Conservation (phyloP, 2,329 filamentous ascomycete species). For the Aureobasidium lini region DNA sequence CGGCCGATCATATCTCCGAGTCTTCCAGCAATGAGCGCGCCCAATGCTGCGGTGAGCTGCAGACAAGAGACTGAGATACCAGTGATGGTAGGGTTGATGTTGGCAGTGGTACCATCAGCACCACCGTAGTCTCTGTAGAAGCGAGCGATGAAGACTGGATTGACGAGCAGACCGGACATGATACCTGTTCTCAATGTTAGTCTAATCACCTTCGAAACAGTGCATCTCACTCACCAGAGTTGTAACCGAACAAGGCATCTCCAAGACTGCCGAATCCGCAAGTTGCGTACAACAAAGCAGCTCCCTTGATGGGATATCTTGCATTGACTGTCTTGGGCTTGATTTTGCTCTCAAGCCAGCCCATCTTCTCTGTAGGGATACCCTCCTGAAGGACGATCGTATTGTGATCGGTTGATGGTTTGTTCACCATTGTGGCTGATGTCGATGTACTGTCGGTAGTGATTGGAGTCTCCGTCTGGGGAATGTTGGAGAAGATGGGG, state of each 20-base stretch:
- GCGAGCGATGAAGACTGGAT: constrained; percentile 33
- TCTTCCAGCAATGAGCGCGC: constrained; percentile 73
- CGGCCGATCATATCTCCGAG: constrained; percentile 85
- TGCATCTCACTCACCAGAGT: constrained; percentile 28
- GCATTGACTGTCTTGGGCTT: constrained; percentile 31
- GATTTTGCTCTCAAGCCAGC: constrained; percentile 29
- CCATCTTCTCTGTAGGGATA: not conserved
- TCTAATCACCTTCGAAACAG: constrained; percentile 4
- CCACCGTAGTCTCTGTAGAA: constrained; percentile 34
- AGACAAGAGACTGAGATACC: constrained; percentile 94
- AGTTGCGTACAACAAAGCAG: constrained; percentile 30
- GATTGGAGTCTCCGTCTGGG: no score
- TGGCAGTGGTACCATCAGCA: constrained; percentile 26
- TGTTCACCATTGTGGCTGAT: no score
- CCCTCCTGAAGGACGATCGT: no score
- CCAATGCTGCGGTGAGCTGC: constrained; percentile 81
- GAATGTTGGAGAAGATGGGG: no score
- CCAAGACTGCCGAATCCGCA: constrained; percentile 35
- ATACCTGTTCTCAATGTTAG: constrained; percentile 24
- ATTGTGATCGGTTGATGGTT: no score
- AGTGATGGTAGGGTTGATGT: constrained; percentile 35
- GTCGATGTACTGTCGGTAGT: no score
- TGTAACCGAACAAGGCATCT: constrained; percentile 37
- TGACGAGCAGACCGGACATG: constrained; percentile 35
- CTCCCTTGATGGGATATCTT: constrained; percentile 33